Evolutionary conservation across 129 eudicot species (phyloP), one percentile per base, ranked within the genome.

Genomic region (Flaveria sonorensis): DNA sequence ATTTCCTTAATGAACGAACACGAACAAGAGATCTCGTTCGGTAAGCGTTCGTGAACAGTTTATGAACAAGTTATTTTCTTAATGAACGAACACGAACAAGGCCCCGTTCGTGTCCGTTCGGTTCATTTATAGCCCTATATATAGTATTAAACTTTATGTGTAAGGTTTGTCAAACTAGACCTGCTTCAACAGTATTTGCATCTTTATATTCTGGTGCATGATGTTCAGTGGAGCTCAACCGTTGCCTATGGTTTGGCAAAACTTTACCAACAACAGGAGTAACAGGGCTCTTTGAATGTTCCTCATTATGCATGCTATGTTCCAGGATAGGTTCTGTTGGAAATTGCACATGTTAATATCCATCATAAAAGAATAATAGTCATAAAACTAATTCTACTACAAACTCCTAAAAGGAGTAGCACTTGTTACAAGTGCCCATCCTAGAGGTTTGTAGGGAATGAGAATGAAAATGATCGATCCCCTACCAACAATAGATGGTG

Each of bases 401-500:
- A 61, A 39, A n/a, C 1, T 50, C 12, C 11, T 18, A 18, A 59
- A 74, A 32, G 12, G 30, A 36, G 40, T 39, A 42, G 75, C 43
- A 23, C 9, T 10, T 20, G 12, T 24, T 36, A 43, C 45, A 53
- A 56, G 46, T 24, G 56, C 28, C 13, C 23, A 59, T 55, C 67
- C 23, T 67, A 77, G 24, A 60, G 75, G 47, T 45, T 24, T 39
- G 32, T 10, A 65, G 47, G 50, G 11, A 51, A 51, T 62, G 47
- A 50, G 40, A 10, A 61, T 19, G 26, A n/a, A 48, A 52, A 63
- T 0, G 10, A 70, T 70, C 45, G 6, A 66, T 47, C 64, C 68
- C 84, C 63, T 59, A 90, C 90, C 88, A 56, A 28, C 46, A 36
- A 43, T 39, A 64, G 79, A 56, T 56, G 73, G 75, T 23, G 84